Evolutionary conservation across 164 flowering plant species (phyloP), one percentile per base, ranked within the genome.

Genomic region (Aristolochia contorta): DNA sequence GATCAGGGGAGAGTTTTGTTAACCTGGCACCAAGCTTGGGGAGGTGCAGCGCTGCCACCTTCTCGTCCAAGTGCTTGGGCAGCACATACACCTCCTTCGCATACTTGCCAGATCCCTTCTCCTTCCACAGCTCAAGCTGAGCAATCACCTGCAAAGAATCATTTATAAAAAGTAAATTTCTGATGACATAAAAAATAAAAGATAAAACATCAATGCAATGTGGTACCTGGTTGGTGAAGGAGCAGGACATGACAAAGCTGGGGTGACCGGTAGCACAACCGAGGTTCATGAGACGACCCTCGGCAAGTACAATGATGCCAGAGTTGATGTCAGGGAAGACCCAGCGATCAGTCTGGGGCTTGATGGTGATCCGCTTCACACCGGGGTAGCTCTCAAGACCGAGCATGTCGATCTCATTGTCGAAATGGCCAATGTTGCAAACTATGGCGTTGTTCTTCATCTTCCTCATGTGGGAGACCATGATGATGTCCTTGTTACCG

Each of bases 401-500:
- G 3, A 12, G 68, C 67, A 69, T 59, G 47, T 69, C 72, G 41
- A 69, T 64, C 51, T 69, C 72, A 48, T 69, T 69, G 61, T 75
- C 78, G 47, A 75, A 71, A 58, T 75, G 78, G 12, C 75, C 73
- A 41, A 71, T 75, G 71, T 75, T 75, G 70, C 78, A 71, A 21
- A 75, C 78, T 27, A 75, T 71, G 15, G 75, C 78, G 49, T 75
- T 71, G 71, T 75, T 75, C 71, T 75, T 75, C 78, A 75, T 75
- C 78, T 75, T 51, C 69, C 25, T 66, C 75, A 71, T 71, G 69
- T 71, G 68, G 45, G 61, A 33, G 2, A 71, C 69, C 75, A 63
- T 71, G 70, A 71, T 60, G 60, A 75, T 75, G 68, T 74, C 75
- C 67, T 71, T 71, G 75, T 68, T 68, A 1, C 78, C 78, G 20